Percentiles rank a stretch among this genome's conserved stretches.
These are phyloP conservation scores for Aureobasidium sp. DNA, from an alignment of 2,329 filamentous ascomycete genomes.

Conservation along the genomic window DNA sequence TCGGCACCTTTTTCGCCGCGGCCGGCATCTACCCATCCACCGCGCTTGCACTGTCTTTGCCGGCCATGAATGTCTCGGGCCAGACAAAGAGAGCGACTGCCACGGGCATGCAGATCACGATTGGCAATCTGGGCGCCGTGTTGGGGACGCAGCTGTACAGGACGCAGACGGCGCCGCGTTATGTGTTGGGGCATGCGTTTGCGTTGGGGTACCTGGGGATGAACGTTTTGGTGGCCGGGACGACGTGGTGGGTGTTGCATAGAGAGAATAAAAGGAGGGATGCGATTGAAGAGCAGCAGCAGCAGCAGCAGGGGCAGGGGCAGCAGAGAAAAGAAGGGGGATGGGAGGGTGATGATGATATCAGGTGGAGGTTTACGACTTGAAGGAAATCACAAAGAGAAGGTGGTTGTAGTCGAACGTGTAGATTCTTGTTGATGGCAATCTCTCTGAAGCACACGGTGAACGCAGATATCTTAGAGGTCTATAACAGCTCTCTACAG, in stretches of 20 bases:
- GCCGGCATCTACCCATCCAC: slow-evolving; percentile 61
- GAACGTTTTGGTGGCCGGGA: slow-evolving; percentile 49
- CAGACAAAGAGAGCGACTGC: slow-evolving; percentile 63
- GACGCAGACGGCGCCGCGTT: slow-evolving; percentile 53
- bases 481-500: too few species aligned
- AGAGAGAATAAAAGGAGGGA: slow-evolving; percentile 53
- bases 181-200: slow-evolving; percentile 59
- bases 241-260: slow-evolving; percentile 49
- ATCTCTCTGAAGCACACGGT: too few species aligned
- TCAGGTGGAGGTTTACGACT: slow-evolving; percentile 54
- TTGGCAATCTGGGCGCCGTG: slow-evolving; percentile 62
- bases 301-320: slow-evolving; percentile 35
- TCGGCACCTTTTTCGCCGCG: slow-evolving; percentile 34
- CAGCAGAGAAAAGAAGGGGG: slow-evolving; percentile 37
- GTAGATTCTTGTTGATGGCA: background rate
- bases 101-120: slow-evolving; percentile 65
- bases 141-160: slow-evolving; percentile 65
- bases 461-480: too few species aligned
- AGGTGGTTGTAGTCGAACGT: background rate
- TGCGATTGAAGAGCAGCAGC: slow-evolving; percentile 37
- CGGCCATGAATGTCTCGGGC: slow-evolving; percentile 63
- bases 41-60: slow-evolving; percentile 60
- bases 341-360: slow-evolving; percentile 57
- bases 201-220: slow-evolving; percentile 57
- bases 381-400: slow-evolving; percentile 11